Base-by-base conservation (phyloP, 2,329 filamentous ascomycete genomes). In the Cordyceps fumosorosea region DNA sequence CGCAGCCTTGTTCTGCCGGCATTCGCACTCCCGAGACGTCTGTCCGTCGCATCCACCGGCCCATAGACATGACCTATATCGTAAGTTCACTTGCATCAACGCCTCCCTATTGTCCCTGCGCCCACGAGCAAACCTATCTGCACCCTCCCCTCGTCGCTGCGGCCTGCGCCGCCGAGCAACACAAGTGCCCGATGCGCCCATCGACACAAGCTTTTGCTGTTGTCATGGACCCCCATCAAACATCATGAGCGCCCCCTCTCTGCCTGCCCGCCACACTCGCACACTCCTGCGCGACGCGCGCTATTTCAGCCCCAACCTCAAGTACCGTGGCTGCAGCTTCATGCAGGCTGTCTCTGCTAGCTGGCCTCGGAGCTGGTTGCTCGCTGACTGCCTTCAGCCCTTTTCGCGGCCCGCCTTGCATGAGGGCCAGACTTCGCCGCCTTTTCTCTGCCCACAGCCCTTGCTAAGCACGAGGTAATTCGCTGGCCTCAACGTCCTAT, bases 41-140 rank as follows among this genome's bases (percentile, higher is more conserved):
- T 45, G 22, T 32, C 48, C 22, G 57, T 34, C 50, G 50, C 57
- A 60, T 47, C 40, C 47, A 44, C 24, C 18, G 34, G 50, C 50
- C 8, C 57, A 53, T 47, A 32, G 47, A 71, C 71, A 75, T 75
- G 73, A 74, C 73, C 70, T 75, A 74, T 68, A 75, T 75, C 71
- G 73, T 75, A 70, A 75, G 73, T 75, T 63, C 60, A 52, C 14
- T 44, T 37, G 22, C 50, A 51, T 32, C 14, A 18, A 7, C 42
- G 20, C 20, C 7, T 45, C 51, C 26, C 18, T 60, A 14, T 22
- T 26, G 5, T 37, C 40, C n/a, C 22, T 45, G 18, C 12, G 32
- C 26, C n/a, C 37, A 18, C 26, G 11, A 44, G 47, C 56, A 22
- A 44, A 44, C 57, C 48, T 22, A 18, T 53, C 47, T 32, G 22